Conservation (phyloP, 352 stramenopile species). For the Pythium apleroticum region DNA sequence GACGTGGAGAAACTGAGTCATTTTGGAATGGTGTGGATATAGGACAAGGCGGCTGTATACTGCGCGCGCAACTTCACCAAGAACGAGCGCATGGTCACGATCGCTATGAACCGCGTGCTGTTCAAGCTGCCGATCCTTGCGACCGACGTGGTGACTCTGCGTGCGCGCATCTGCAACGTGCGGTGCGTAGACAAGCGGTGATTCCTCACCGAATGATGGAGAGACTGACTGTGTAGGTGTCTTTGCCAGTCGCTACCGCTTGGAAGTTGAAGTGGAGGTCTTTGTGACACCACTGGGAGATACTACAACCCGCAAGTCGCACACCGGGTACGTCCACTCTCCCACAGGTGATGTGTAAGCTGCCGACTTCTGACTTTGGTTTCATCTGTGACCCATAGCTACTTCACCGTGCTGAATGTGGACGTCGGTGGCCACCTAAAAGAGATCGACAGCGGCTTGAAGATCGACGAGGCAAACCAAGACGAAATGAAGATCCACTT, state of each 20-base stretch:
- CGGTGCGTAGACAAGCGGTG: no score
- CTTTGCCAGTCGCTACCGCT: constrained; percentile 38
- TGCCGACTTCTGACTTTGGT: not conserved
- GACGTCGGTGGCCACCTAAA: constrained; percentile 41
- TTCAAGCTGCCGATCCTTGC: constrained; percentile 69
- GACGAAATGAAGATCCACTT: constrained; percentile 48
- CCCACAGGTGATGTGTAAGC: not conserved
- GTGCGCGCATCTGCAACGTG: constrained; percentile 61
- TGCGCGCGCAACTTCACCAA: constrained; percentile 74
- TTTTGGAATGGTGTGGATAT: not conserved
- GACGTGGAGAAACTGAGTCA: not conserved
- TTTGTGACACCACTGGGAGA: constrained; percentile 42
- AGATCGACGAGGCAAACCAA: constrained; percentile 50
- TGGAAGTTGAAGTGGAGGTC: constrained; percentile 71
- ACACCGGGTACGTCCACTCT: constrained; percentile 39
- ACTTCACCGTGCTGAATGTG: constrained; percentile 61
- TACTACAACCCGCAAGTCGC: constrained; percentile 41
- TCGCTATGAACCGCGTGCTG: constrained; percentile 72
- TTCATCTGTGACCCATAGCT: not conserved
- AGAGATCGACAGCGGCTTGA: constrained; percentile 45
- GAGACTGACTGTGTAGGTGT: not conserved
- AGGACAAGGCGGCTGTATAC: constrained; percentile 67
- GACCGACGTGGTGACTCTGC: constrained; percentile 58
- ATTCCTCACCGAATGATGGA: not conserved
- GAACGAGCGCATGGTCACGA: constrained; percentile 74